Conservation (phyloP, 495 filamentous ascomycete species). For the Haplographium delicatum region DNA sequence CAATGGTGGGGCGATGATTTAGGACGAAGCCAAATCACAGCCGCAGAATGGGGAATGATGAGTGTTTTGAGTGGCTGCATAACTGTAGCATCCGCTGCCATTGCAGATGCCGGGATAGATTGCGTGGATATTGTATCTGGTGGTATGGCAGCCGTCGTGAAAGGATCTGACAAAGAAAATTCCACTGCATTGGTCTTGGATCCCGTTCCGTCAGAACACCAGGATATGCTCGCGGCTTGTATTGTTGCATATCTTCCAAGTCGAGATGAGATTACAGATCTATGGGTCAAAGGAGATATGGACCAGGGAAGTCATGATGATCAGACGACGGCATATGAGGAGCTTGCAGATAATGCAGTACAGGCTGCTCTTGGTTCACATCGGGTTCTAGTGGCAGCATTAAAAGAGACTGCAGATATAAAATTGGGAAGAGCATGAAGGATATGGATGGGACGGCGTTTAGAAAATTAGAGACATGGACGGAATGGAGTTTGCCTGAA, state of each 20-base stretch:
- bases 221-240: conserved; percentile 71
- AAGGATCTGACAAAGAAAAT: conserved; percentile 25
- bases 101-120: conserved; percentile 93
- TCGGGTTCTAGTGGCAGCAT: conserved; percentile 45
- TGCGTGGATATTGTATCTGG: conserved; percentile 88
- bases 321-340: conserved; percentile 33
- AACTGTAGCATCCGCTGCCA: conserved; percentile 89
- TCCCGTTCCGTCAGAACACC: conserved; percentile 75
- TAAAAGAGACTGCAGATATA: conserved; percentile 26
- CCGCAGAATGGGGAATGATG: conserved; percentile 71
- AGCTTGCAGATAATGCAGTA: conserved; percentile 57
- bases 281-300: conserved; percentile 85
- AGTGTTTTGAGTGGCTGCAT: conserved; percentile 87
- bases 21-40: conserved; percentile 17
- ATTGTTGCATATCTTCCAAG: conserved; percentile 85
- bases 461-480: no score
- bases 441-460: conserved; percentile 9
- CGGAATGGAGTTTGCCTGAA: no score
- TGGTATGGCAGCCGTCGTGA: conserved; percentile 78
- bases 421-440: conserved; percentile 20
- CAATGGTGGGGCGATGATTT: conserved; percentile 50
- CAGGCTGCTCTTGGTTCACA: conserved; percentile 56
- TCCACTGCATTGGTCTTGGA: conserved; percentile 70
- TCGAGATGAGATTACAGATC: conserved; percentile 85
- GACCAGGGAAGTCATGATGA: conserved; percentile 31